Evolutionary conservation across 164 flowering plant species (phyloP).

Genomic region (Tetracentron sinense): DNA sequence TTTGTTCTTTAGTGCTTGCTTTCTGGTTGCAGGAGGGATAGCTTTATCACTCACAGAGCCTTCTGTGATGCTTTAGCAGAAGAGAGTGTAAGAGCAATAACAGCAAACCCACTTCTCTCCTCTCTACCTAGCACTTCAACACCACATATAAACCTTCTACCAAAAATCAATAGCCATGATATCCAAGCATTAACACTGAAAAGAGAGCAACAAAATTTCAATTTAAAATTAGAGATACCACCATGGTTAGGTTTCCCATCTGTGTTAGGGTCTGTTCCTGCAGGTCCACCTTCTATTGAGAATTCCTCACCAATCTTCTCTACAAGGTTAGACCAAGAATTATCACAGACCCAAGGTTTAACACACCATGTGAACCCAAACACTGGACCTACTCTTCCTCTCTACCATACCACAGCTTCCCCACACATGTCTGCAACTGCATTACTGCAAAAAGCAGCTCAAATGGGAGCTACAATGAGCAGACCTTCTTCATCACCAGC

Average conservation of each 20-base stretch:
- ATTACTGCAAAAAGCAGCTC: slow-evolving; percentile 89
- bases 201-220: slow-evolving; percentile 38
- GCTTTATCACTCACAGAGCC: slow-evolving; percentile 94
- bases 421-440: slow-evolving; percentile 96
- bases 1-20: no score
- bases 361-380: slow-evolving; percentile 11
- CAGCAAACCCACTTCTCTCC: slow-evolving; percentile 26
- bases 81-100: slow-evolving; percentile 63
- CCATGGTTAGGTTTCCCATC: slow-evolving; percentile 50
- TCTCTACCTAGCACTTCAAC: slow-evolving; percentile 22
- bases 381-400: slow-evolving; percentile 22
- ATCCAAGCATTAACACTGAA: slow-evolving; percentile 38
- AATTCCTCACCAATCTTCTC: slow-evolving; percentile 32
- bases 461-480: slow-evolving; percentile 80
- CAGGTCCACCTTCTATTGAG: slow-evolving; percentile 23
- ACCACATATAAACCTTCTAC: slow-evolving; percentile 25
- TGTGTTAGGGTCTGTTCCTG: slow-evolving; percentile 18
- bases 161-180: slow-evolving; percentile 28
- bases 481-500: slow-evolving; percentile 20
- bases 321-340: slow-evolving; percentile 29
- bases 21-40: slow-evolving; percentile 72
- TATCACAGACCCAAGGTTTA: slow-evolving; percentile 15
- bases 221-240: slow-evolving; percentile 36
- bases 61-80: slow-evolving; percentile 96
- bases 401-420: slow-evolving; percentile 27